These are phyloP conservation scores for Dryas drummondii DNA, from an alignment of 306 rosid species.

Conservation along the genomic window DNA sequence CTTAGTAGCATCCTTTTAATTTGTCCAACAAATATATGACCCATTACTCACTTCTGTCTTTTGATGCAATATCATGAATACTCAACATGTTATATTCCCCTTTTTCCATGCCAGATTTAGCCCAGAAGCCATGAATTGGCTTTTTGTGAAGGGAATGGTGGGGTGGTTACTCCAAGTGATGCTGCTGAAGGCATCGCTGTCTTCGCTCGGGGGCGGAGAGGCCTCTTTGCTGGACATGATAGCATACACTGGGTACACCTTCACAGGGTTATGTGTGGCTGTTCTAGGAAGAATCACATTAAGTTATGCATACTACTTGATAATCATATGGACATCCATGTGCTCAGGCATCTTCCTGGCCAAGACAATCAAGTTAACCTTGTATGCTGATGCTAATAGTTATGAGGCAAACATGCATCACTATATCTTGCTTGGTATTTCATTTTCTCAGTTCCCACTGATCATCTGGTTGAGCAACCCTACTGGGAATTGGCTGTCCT, in stretches of 20 bases:
- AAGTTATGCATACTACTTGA: conserved; percentile 54
- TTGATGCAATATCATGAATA: neutral
- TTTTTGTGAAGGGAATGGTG: conserved; percentile 63
- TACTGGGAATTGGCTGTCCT: neutral
- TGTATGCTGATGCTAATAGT: conserved; percentile 59
- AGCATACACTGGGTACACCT: conserved; percentile 67
- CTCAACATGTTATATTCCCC: neutral
- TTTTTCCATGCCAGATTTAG: conserved; percentile 48
- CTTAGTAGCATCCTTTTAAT: neutral
- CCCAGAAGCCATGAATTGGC: conserved; percentile 68
- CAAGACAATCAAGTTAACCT: conserved; percentile 63
- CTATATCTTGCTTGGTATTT: conserved; percentile 67
- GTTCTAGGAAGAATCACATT: conserved; percentile 50
- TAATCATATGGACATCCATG: conserved; percentile 63
- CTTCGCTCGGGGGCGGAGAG: conserved; percentile 58
- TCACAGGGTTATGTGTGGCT: conserved; percentile 58
- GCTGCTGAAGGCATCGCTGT: conserved; percentile 54
- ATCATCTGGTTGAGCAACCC: conserved; percentile 24
- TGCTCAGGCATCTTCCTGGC: conserved; percentile 74
- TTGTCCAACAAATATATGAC: neutral
- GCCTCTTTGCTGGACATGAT: conserved; percentile 60
- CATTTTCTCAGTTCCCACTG: conserved; percentile 64
- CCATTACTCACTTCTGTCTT: neutral
- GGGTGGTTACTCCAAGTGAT: conserved; percentile 67
- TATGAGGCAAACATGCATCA: conserved; percentile 60